Base-by-base conservation (phyloP, 2,329 filamentous ascomycete genomes). In the Paraphoma sp. region DNA sequence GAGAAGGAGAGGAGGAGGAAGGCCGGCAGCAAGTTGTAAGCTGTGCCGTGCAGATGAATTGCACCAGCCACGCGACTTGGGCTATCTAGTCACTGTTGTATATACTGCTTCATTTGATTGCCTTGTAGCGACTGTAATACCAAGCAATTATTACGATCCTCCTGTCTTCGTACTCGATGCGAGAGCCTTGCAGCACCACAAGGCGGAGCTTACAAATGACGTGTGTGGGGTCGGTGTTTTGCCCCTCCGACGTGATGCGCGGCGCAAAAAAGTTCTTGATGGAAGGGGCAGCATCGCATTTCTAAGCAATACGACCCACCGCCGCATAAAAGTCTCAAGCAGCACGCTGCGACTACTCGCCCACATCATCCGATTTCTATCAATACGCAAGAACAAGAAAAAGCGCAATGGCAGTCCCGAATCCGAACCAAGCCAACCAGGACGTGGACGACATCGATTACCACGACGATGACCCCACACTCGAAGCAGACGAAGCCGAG, bases 401-500 rank as follows among this genome's bases (percentile, higher is more conserved):
- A 9, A 16, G n/a, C 43, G 47, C 51, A 47, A 70, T 72, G 69
- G 65, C 71, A 14, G 59, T 63, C n/a, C 62, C 70, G 46, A 62
- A 67, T 44, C 63, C 60, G 5, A 63, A 63, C 51, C 63, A 65
- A 18, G 64, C 68, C 58, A 69, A 72, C 62, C 66, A 69, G n/a
- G 62, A 68, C 1, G 67, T 68, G 38, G 69, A 70, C 33, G 70
- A 74, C 30, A 54, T 70, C 48, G 67, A 73, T 42, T 83, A 87
- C 54, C 85, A 88, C 60, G 85, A 87, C 51, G 86, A 89, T 59
- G 86, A 89, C 67, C 88, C 87, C 64, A 88, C 93, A 79, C 86
- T 96, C 62, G 88, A 89, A 68, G 86, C 86, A 52, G 88, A 90
- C 38, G 93, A 97, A 64, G 89, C 87, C 2, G 89, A 86, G 29